Evolutionary conservation across 441 rosid genomes (phyloP), one percentile per base, ranked within the genome.

Genomic region (Pelargonium myrrhifolium): DNA sequence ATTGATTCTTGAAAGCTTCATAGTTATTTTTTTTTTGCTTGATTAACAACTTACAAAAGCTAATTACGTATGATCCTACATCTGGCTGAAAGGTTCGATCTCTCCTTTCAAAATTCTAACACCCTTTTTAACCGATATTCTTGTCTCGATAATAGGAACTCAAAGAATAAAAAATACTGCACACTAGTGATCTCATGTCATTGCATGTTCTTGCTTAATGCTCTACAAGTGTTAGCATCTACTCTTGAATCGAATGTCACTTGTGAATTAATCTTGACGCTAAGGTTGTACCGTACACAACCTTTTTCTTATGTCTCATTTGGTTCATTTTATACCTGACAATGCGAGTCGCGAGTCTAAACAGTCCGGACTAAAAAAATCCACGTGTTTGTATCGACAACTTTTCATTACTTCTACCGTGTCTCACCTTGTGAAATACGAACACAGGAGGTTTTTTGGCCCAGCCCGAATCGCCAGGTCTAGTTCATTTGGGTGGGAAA

Each of bases 401-500:
- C n/a, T n/a, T n/a, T n/a, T n/a, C n/a, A n/a, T n/a, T n/a, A n/a
- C n/a, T n/a, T n/a, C n/a, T n/a, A n/a, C n/a, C n/a, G n/a, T n/a
- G n/a, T n/a, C n/a, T n/a, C n/a, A n/a, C n/a, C n/a, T n/a, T n/a
- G n/a, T n/a, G n/a, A n/a, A n/a, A n/a, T n/a, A n/a, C n/a, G n/a
- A n/a, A n/a, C n/a, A n/a, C n/a, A n/a, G n/a, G n/a, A n/a, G n/a
- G n/a, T n/a, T n/a, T n/a, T n/a, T n/a, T n/a, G n/a, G n/a, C n/a
- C n/a, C n/a, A n/a, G n/a, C n/a, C n/a, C n/a, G n/a, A n/a, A n/a
- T n/a, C n/a, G n/a, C 6, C 37, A 35, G 6, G 10, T 42, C 10
- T 42, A 14, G 47, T 42, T 72, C 62, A 39, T 69, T 31, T 62
- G 69, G 71, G 58, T 11, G 74, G 66, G 28, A 43, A 76, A 69